phyloP scores from a whole-genome alignment of 2,329 filamentous ascomycete genomes.

The Microascus cirrosus region DNA sequence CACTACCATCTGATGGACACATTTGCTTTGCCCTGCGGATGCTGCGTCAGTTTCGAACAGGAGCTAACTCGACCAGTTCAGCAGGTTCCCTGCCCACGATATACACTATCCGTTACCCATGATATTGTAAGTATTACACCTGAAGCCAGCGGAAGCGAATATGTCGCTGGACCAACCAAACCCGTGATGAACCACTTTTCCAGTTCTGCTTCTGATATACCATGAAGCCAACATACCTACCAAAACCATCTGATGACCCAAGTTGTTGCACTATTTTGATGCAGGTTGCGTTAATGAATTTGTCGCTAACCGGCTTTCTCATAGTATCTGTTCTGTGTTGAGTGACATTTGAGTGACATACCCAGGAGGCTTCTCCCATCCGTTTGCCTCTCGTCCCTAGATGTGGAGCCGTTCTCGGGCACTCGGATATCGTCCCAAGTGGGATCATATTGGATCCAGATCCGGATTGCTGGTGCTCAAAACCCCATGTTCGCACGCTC shows the following conservation, averaged over 20 bases:
- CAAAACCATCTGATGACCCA: conserved; percentile 26
- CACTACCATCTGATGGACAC: conserved; percentile 59
- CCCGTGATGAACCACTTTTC: conserved; percentile 51
- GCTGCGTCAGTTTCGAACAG: background rate
- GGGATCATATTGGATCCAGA: too few relatives aligned
- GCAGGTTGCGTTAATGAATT: background rate
- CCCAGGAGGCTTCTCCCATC: background rate
- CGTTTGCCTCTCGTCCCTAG: background rate
- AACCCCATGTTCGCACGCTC: too few relatives aligned
- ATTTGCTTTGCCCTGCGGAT: conserved; percentile 3
- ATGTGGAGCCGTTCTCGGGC: background rate
- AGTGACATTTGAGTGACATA: background rate
- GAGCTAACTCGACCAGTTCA: background rate
- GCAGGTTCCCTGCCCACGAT: background rate
- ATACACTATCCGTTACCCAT: background rate
- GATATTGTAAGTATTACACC: background rate
- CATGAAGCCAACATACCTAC: conserved; percentile 51
- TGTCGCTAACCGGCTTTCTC: background rate
- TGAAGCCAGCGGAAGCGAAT: background rate
- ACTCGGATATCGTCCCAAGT: too few relatives aligned
- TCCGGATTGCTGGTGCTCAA: too few relatives aligned
- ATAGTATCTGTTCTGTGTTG: background rate
- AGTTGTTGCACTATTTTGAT: background rate
- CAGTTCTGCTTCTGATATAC: conserved; percentile 68
- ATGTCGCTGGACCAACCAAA: background rate